Evolutionary conservation across 2,329 filamentous ascomycete species (phyloP), one percentile per base, ranked within the genome.

Genomic region (Neofusicoccum cordaticola): DNA sequence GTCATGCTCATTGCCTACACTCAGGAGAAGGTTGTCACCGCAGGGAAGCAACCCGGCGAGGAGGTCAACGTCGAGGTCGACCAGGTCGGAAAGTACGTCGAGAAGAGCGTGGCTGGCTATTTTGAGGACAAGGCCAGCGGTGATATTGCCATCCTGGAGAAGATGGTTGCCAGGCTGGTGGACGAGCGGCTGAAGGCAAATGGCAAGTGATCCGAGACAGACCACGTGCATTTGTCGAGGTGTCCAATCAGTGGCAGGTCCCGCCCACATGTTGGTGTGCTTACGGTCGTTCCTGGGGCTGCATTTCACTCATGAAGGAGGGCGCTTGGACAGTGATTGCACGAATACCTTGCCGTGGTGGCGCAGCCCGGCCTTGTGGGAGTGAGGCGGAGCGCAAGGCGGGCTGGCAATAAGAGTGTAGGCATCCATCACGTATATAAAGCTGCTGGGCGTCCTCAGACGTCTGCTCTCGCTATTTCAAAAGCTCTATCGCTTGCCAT

Each of bases 1-100:
- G 90, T 99, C 57, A 99, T 99, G 95, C 83, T 99, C 67, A 97
- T 99, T 76, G 86, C 91, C 8, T 99, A 99, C 78, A 97, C 95
- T 11, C 95, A 98, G 81, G 92, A 94, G 78, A 91, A 91, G 77
- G 89, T 99, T 15, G 90, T 96, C 15, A 88, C 92, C 68, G 91
- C 91, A 2, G 82, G 81, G 61, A 97, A 97, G 85, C 83, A 85
- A 78, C 80, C 85, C 35, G 93, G 93, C 2, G 92, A 96, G 5
- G 85, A 88, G 57, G 91, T 97, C 67, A 97, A 97, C 73, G 86
- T 97, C 41, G 93, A 97, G 82, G 94, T 97, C 62, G 93, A 97
- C 75, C 92, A 96, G 82, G 86, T 90, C 5, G 88, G 88, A 60
- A 94, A 94, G 80, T 93, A 93, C 72, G 90, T 92, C 1, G 90